Evolutionary conservation across 2,329 filamentous ascomycete genomes (phyloP), one percentile per base, ranked within the genome.

Genomic region (Emmonsiellopsis sp.): DNA sequence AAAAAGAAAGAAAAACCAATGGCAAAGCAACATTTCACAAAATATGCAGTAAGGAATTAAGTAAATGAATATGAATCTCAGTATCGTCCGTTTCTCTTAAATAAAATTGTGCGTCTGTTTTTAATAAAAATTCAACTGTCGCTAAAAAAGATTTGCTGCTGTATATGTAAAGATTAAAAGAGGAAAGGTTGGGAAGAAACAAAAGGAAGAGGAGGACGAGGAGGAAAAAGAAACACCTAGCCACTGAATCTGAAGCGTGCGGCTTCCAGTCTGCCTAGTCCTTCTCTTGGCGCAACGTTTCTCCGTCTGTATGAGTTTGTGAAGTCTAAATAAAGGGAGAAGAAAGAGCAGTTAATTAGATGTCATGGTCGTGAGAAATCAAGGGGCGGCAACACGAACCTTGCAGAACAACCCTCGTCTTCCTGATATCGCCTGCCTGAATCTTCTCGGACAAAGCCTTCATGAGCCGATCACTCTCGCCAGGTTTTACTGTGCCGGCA

Each of bases 211-310:
- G n/a, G 20, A 11, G 13, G 32, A 48, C 30, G 20, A 40, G 30
- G 15, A 49, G 32, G 37, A 26, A 49, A 10, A 16, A 47, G 30
- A 49, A 9, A 26, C 20, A 26, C 20, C 46, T 66, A 83, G 55
- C 80, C 80, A 54, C 73, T 74, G 66, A 95, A 97, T 62, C 88
- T 86, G 74, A 97, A 97, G 59, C 87, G 83, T 20, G 86, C 83
- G 26, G 90, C 89, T 72, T 95, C 90, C 54, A 97, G 75, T 65
- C 89, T 81, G 3, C 92, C 92, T 42, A 97, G 76, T 0, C 92
- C 92, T 67, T 97, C 92, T 56, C 92, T 78, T 6, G 93, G 93
- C n/a, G 93, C 92, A 46, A 98, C 88, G 65, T 98, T 96, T 58
- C 94, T 81, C 65, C 94, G 80, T 50, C 94, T 83, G 70, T 98